A percentile compares a stretch with the other conserved stretches of the same genome.
These are phyloP conservation scores for Tritrichomonas musculus DNA, from an alignment of 208 protist genomes.

Conservation along the genomic window DNA sequence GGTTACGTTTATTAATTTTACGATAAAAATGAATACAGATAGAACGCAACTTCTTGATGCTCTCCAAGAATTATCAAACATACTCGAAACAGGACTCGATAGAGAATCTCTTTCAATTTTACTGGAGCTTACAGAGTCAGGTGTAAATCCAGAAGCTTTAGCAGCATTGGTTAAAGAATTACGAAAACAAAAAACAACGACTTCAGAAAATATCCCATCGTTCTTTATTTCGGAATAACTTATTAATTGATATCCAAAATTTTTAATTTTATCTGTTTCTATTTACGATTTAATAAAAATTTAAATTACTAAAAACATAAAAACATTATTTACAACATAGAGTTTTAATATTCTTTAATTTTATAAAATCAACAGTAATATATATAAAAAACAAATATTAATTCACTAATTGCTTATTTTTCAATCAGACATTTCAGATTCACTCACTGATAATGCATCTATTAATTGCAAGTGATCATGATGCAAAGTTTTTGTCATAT, in stretches of 20 bases:
- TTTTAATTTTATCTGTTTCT: no score
- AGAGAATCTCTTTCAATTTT: conserved; percentile 47
- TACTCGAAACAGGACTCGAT: conserved; percentile 55
- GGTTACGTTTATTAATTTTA: not conserved
- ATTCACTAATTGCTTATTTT: no score
- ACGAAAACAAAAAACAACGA: not conserved
- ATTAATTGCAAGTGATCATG: no score
- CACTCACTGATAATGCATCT: no score
- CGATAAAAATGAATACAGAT: not conserved
- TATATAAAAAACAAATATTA: no score
- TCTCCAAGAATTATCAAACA: conserved; percentile 49
- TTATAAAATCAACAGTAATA: no score
- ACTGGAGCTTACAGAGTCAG: conserved; percentile 48
- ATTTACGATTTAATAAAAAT: not conserved
- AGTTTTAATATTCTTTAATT: not conserved
- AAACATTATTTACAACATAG: not conserved
- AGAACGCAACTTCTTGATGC: not conserved
- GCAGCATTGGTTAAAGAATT: conserved; percentile 52
- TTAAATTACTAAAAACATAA: not conserved
- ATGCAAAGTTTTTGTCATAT: no score
- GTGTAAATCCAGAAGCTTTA: conserved; percentile 56
- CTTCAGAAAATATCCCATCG: not conserved
- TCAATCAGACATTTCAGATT: no score
- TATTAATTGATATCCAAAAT: no score
- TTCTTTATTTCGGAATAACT: not conserved